Percentiles rank a stretch among this genome's conserved stretches.
phyloP scores from a whole-genome alignment of 2,329 filamentous ascomycete genomes.

The Venturia carpophila region DNA sequence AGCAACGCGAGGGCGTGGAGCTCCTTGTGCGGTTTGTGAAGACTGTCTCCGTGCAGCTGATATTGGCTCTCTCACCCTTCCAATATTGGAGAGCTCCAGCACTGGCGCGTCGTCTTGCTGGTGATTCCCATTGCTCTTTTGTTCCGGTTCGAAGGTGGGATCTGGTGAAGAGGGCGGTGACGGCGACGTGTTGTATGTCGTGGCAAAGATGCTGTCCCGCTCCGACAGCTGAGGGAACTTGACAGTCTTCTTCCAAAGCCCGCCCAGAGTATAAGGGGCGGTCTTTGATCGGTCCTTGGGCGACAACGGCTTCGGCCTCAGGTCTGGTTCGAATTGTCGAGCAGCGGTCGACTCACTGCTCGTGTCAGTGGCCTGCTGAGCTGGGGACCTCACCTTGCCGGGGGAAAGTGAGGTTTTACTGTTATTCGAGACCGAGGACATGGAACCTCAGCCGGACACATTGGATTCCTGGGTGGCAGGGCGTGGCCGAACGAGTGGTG shows the following conservation, averaged over 20 bases:
- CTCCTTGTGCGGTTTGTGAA: neutral
- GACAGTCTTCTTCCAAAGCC: constrained; percentile 31
- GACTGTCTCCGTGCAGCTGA: constrained; percentile 1
- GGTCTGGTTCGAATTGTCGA: constrained; percentile 12
- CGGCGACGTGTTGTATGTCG: constrained; percentile 39
- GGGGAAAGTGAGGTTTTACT: constrained; percentile 34
- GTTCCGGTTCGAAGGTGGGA: neutral
- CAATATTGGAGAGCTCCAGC: constrained; percentile 1
- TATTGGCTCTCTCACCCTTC: constrained; percentile 12
- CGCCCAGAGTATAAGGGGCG: constrained; percentile 29
- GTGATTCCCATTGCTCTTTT: constrained; percentile 13
- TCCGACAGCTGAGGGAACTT: constrained; percentile 50
- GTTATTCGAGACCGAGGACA: constrained; percentile 34
- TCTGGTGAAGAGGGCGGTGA: constrained; percentile 13
- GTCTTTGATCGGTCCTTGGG: constrained; percentile 33
- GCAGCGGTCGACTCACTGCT: constrained; percentile 8
- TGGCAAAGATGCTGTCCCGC: constrained; percentile 56
- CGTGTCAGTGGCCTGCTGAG: neutral
- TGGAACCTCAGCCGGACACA: constrained; percentile 30
- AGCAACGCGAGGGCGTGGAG: neutral
- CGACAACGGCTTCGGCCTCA: constrained; percentile 21
- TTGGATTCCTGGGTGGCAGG: constrained; percentile 30
- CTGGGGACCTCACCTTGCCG: constrained; percentile 29
- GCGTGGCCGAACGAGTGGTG: constrained; percentile 19
- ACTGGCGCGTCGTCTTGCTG: constrained; percentile 2